phyloP scores from a whole-genome alignment of 805 yeast genomes.

The Suhomyces tanzawaensis region DNA sequence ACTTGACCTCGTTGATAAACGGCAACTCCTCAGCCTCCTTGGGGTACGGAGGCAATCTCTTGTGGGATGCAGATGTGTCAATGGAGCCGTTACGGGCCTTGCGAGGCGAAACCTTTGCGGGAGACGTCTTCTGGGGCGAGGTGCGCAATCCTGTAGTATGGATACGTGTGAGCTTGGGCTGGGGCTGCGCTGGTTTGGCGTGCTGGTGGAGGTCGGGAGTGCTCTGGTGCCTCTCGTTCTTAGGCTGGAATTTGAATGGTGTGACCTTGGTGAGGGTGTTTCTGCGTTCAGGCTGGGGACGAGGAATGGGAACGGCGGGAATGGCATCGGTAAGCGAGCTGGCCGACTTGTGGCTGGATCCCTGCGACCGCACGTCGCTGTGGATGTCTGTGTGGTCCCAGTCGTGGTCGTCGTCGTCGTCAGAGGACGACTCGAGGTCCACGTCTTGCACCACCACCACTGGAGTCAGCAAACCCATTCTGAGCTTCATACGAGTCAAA shows the following conservation, averaged over 20 bases:
- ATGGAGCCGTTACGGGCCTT: slow-evolving; percentile 6
- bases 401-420: neutral
- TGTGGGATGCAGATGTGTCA: slow-evolving; percentile 6
- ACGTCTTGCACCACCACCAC: neutral
- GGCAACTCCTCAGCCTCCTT: slow-evolving; percentile 31
- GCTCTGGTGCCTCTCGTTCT: slow-evolving; percentile 12
- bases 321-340: neutral
- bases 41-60: slow-evolving; percentile 21
- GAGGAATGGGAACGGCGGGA: neutral
- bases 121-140: slow-evolving; percentile 1
- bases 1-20: slow-evolving; percentile 33
- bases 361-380: neutral
- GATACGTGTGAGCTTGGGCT: slow-evolving; percentile 17
- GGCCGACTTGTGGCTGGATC: neutral
- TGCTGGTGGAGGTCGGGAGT: slow-evolving; percentile 15
- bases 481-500: slow-evolving; percentile 4
- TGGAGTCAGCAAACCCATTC: neutral
- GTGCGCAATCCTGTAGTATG: slow-evolving; percentile 16
- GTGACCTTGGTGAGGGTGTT: slow-evolving; percentile 20
- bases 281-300: slow-evolving; percentile 12
- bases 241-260: slow-evolving; percentile 17
- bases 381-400: slow-evolving; percentile 1
- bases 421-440: neutral
- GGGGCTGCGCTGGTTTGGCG: slow-evolving; percentile 8
- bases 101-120: neutral